Base-by-base conservation (phyloP, 306 rosid genomes). In the Trifolium subterraneum region DNA sequence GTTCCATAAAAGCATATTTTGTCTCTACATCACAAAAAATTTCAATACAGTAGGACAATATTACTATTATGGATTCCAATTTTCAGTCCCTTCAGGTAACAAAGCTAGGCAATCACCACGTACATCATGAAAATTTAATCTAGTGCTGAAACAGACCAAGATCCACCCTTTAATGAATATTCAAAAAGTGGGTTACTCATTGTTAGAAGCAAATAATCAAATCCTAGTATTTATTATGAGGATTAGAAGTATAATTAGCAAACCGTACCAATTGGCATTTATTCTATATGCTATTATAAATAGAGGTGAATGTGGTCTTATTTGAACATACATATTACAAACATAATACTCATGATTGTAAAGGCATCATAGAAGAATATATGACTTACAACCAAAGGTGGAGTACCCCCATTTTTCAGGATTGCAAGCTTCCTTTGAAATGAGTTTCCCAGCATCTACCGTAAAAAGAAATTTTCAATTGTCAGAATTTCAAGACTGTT, bases 391-490 rank as follows among this genome's bases (percentile, higher is more conserved):
- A 90, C 81, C 78, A 83, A 59, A 58, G 80, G 68, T 39, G 90
- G 81, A 38, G 91, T 69, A 3, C 88, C 91, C 60, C 99, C 99
- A 58, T 81, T 84, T 87, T 85, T 95, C 61, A 95, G 68, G 22
- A 90, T 80, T 41, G 89, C 70, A 81, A 95, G 97, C 82, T 88
- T 95, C 86, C 97, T 90, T 78, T 95, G 98, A 79, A 87, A 95
- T 25, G 99, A 95, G 82, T 95, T 92, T 68, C 99, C 99, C 14
- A 90, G 88, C 98, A 95, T 95, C 99, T 95, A 82, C 45, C 55
- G 56, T 62, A 75, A 79, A 10, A 73, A 68, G 54, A 15, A 85
- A 45, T 68, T 36, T 20, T 51, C 77, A 71, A 29, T 51, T 63
- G 45, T 76, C 64, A 75, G 63, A 83, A 29, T 45, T 60, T 76